Percentiles rank a stretch among this genome's conserved stretches.
Conservation (phyloP, 129 eudicot genomes). For the carrot (Daucus carota) region DNA sequence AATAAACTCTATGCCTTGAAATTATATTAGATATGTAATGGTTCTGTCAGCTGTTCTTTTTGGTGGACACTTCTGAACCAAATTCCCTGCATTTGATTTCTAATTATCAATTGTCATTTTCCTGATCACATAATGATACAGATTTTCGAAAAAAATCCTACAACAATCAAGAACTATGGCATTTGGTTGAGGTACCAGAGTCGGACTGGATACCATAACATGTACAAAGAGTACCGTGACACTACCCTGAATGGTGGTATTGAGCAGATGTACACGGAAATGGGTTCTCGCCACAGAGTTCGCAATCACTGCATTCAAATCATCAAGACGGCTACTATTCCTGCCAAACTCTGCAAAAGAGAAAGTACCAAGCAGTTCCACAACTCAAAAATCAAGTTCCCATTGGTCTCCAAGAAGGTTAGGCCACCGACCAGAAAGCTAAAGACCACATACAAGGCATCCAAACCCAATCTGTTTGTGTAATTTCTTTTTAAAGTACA, state of each 20-base stretch:
- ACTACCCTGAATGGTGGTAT: constrained; percentile 78
- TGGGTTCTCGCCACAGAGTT: constrained; percentile 97
- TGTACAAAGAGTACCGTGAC: constrained; percentile 96
- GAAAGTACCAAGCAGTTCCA: constrained; percentile 92
- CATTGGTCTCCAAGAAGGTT: constrained; percentile 73
- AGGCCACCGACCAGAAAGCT: constrained; percentile 90
- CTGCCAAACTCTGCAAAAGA: constrained; percentile 90
- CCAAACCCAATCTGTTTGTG: constrained; percentile 83
- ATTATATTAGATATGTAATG: not conserved
- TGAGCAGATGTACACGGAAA: constrained; percentile 94
- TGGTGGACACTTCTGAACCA: not conserved
- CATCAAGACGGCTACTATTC: constrained; percentile 82
- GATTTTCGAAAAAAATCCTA: constrained; percentile 89
- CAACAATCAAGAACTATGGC: constrained; percentile 84
- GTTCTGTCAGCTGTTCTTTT: not conserved
- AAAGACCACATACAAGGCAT: constrained; percentile 94
- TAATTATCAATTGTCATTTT: not conserved
- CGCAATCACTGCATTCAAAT: constrained; percentile 83
- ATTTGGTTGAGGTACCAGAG: constrained; percentile 91
- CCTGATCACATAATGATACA: not conserved
- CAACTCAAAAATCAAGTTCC: constrained; percentile 82
- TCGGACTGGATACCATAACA: constrained; percentile 65
- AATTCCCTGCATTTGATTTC: not conserved
- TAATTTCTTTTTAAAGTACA: constrained; percentile 18
- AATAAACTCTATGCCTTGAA: not conserved